phyloP scores from a whole-genome alignment of 805 yeast species.

The Starmerella riodocensis region DNA sequence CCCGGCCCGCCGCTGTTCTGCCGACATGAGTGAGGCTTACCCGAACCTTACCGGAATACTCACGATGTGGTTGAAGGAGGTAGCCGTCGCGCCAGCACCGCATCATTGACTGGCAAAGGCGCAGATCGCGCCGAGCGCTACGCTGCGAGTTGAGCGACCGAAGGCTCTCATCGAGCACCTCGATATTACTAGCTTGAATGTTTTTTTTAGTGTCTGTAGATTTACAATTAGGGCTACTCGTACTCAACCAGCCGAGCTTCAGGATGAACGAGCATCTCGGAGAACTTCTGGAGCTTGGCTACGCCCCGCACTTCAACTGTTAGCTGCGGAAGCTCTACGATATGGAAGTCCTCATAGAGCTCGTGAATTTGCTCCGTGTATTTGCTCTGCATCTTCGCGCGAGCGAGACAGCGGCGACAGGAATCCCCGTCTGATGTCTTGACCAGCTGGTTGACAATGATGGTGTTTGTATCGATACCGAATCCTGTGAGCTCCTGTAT shows the following conservation, averaged over 20 bases:
- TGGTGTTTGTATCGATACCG: slow-evolving; percentile 92
- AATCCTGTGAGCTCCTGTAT: slow-evolving; percentile 90
- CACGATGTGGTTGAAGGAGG: too few species aligned
- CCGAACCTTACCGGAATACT: too few species aligned
- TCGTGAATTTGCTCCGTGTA: slow-evolving; percentile 92
- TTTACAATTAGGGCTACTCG: too few species aligned
- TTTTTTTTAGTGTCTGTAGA: too few species aligned
- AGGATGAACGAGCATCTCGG: slow-evolving; percentile 68
- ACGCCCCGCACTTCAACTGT: slow-evolving; percentile 93
- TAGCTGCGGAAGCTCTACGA: slow-evolving; percentile 87
- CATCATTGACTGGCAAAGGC: too few species aligned
- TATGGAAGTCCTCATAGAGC: slow-evolving; percentile 90
- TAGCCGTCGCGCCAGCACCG: too few species aligned
- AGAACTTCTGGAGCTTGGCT: slow-evolving; percentile 69
- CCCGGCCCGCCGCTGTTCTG: too few species aligned
- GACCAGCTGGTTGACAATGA: slow-evolving; percentile 85
- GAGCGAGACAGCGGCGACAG: slow-evolving; percentile 81
- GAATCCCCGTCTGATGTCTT: slow-evolving; percentile 59
- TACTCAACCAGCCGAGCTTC: slow-evolving; percentile 33
- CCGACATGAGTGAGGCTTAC: too few species aligned
- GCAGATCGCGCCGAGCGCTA: too few species aligned
- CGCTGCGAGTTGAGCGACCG: too few species aligned
- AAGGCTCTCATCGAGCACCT: too few species aligned
- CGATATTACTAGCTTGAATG: too few species aligned
- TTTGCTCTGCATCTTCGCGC: slow-evolving; percentile 93